Conservation (phyloP, 164 flowering plant species). For the Annona cherimola region DNA sequence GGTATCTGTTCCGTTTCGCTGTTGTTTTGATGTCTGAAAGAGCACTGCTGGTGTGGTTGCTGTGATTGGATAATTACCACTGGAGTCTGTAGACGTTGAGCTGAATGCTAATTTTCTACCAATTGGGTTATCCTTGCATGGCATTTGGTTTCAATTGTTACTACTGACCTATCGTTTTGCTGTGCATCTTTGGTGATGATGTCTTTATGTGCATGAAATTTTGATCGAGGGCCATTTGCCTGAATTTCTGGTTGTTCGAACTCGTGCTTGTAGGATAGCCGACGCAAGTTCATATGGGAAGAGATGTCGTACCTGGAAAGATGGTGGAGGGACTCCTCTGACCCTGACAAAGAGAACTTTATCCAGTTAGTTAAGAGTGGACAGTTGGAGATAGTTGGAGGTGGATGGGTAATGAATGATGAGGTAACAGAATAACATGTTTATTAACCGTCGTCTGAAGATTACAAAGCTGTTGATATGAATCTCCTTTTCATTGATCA, state of each 20-base stretch:
- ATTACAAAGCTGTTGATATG: background rate
- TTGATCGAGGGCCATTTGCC: background rate
- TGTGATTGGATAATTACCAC: background rate
- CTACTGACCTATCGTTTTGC: background rate
- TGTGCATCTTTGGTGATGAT: background rate
- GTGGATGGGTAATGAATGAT: conserved; percentile 99
- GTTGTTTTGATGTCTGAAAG: background rate
- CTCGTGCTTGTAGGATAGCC: conserved; percentile 52
- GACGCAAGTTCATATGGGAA: conserved; percentile 99
- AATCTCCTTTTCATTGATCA: background rate
- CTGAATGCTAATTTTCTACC: background rate
- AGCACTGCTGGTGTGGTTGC: background rate
- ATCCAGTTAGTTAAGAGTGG: conserved; percentile 70
- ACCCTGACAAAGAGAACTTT: conserved; percentile 45
- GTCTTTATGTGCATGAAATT: background rate
- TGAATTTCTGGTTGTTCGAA: background rate
- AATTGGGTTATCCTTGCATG: background rate
- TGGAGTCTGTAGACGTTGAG: background rate
- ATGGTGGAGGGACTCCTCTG: conserved; percentile 97
- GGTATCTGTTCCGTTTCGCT: conserved; percentile 30
- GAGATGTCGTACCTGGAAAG: conserved; percentile 98
- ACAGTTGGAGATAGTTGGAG: conserved; percentile 97
- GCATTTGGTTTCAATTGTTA: background rate
- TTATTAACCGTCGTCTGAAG: background rate
- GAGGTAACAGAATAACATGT: conserved; percentile 51